Evolutionary conservation across 1,139 yeast genomes (phyloP).

Genomic region (Meyerozyma sp.): DNA sequence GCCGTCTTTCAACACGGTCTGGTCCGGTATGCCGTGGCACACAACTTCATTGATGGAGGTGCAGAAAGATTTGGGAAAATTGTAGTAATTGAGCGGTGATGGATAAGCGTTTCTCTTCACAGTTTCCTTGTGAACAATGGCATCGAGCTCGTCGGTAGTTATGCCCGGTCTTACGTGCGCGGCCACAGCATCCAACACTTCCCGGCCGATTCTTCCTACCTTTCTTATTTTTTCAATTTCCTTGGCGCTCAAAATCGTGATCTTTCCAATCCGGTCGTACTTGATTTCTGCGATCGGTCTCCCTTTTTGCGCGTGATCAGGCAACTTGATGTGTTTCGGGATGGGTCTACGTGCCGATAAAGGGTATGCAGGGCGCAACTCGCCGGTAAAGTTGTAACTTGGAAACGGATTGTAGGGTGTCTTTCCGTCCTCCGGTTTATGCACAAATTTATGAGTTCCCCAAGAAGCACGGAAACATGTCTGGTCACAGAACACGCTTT

Average conservation of each 20-base stretch:
- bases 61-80: conserved; percentile 89
- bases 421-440: conserved; percentile 36
- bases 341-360: conserved; percentile 63
- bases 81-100: conserved; percentile 90
- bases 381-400: conserved; percentile 65
- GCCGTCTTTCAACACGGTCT: conserved; percentile 81
- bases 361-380: conserved; percentile 76
- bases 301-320: conserved; percentile 85
- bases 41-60: conserved; percentile 92
- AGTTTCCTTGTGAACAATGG: conserved; percentile 80
- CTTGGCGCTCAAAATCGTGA: conserved; percentile 55
- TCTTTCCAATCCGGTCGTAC: conserved; percentile 63
- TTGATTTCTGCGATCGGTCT: conserved; percentile 73
- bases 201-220: conserved; percentile 76
- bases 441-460: conserved; percentile 50
- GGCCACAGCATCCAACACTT: conserved; percentile 82
- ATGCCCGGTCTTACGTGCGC: conserved; percentile 79
- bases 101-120: conserved; percentile 90
- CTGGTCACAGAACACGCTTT: conserved; percentile 74
- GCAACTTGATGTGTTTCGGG: conserved; percentile 66
- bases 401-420: conserved; percentile 84
- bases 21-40: conserved; percentile 97
- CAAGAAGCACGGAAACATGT: conserved; percentile 78
- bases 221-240: conserved; percentile 71
- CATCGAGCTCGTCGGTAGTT: conserved; percentile 91